Percentiles rank a stretch among this genome's conserved stretches.
Conservation (phyloP, 331 rosid genomes). For the Pyracantha coccinea region DNA sequence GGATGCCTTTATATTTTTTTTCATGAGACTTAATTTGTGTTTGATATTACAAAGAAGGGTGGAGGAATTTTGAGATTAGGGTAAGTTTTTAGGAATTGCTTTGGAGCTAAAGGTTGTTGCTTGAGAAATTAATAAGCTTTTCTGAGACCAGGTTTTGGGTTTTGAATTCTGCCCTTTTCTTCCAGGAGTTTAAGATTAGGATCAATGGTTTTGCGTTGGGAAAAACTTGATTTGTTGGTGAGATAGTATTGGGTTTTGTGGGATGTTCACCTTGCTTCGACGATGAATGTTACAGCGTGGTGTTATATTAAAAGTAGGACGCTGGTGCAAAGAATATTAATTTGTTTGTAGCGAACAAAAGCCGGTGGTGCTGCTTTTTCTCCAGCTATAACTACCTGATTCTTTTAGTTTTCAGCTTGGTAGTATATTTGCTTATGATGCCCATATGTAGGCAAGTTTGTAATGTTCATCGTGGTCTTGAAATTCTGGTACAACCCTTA, state of each 20-base stretch:
- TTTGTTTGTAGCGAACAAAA: neutral
- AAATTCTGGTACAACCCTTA: neutral
- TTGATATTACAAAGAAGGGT: neutral
- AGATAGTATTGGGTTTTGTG: neutral
- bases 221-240: neutral
- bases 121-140: neutral
- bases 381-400: neutral
- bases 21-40: neutral
- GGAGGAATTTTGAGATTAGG: neutral
- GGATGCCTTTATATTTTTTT: neutral
- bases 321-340: neutral
- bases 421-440: neutral
- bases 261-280: neutral
- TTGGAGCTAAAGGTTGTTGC: neutral
- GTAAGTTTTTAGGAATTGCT: neutral
- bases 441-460: neutral
- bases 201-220: neutral
- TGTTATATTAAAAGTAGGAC: neutral
- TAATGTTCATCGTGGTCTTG: neutral
- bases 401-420: neutral
- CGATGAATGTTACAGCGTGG: neutral
- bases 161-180: neutral
- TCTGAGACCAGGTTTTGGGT: neutral
- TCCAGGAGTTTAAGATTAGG: neutral
- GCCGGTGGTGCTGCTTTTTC: neutral